A percentile compares a stretch with the other conserved stretches of the same genome.
Evolutionary conservation across 352 stramenopile species (phyloP).

Genomic region (Globisporangium radiosum): DNA sequence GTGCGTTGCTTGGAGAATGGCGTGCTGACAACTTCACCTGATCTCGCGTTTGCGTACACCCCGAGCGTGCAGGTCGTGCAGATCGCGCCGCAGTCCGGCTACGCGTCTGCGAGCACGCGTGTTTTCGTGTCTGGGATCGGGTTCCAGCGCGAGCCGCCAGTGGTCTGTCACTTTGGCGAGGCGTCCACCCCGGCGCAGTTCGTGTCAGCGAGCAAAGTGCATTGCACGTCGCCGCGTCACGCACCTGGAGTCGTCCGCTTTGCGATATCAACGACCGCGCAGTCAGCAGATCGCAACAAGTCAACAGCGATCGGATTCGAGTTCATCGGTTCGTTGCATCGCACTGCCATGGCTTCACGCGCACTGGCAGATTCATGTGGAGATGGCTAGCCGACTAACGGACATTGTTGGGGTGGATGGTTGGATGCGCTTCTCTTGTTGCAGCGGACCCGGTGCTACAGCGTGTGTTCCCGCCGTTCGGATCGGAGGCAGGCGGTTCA

Average conservation of each 20-base stretch:
- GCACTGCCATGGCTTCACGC: not conserved
- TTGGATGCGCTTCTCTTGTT: not conserved
- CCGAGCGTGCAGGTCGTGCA: not conserved
- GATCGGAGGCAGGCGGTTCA: not conserved
- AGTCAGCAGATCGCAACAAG: not conserved
- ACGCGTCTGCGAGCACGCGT: slow-evolving; percentile 1
- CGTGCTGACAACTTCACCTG: not conserved
- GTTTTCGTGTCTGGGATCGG: slow-evolving; percentile 3
- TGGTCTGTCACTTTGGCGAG: slow-evolving; percentile 3
- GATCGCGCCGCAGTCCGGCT: slow-evolving; percentile 4
- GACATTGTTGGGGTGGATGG: not conserved
- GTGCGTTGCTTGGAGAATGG: slow-evolving; percentile 4
- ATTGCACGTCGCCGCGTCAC: slow-evolving; percentile 1
- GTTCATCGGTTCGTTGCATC: slow-evolving; percentile 6
- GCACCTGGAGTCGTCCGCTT: slow-evolving; percentile 1
- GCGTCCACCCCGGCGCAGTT: not conserved
- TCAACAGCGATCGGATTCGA: slow-evolving; percentile 5
- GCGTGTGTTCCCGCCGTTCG: slow-evolving; percentile 8
- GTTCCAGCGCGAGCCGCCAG: not conserved
- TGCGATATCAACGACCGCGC: not conserved
- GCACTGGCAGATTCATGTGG: no score
- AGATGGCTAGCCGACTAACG: not conserved
- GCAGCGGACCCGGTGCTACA: slow-evolving; percentile 7
- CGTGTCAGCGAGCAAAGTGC: not conserved
- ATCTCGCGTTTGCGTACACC: slow-evolving; percentile 7